Conservation (phyloP, 2,329 filamentous ascomycete genomes). For the Penicillium sp. region DNA sequence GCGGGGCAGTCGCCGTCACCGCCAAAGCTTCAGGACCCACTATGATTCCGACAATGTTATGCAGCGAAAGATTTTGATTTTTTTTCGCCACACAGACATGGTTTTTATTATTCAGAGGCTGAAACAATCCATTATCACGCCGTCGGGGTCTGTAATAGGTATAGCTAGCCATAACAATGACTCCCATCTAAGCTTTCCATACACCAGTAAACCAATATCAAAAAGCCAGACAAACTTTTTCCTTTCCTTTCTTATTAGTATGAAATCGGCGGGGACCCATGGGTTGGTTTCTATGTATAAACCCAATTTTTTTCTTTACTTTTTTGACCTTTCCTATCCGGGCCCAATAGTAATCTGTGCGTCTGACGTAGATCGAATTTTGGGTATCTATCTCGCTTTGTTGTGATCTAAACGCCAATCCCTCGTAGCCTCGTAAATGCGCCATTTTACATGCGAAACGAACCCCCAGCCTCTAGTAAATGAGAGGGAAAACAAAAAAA, state of each 20-base stretch:
- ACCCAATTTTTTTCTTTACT: slow-evolving; percentile 1
- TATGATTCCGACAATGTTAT: slow-evolving; percentile 9
- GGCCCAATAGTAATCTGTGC: slow-evolving; percentile 7
- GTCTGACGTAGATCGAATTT: slow-evolving; percentile 14
- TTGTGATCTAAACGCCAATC: slow-evolving; percentile 2
- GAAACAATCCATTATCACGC: not conserved
- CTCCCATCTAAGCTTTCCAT: not conserved
- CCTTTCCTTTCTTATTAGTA: not conserved
- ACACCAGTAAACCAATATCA: not conserved
- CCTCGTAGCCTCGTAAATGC: slow-evolving; percentile 1
- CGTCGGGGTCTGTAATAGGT: slow-evolving; percentile 1
- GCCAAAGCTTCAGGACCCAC: slow-evolving; percentile 15
- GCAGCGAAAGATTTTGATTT: slow-evolving; percentile 6
- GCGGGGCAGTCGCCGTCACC: slow-evolving; percentile 16
- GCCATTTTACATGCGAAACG: slow-evolving; percentile 3
- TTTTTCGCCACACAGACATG: slow-evolving; percentile 8
- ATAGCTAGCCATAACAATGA: not conserved
- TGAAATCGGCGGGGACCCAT: not conserved
- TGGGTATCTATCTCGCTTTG: slow-evolving; percentile 8
- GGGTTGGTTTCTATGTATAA: not conserved
- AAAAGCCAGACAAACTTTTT: not conserved
- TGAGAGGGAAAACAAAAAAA: slow-evolving; percentile 7
- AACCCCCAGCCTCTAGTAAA: not conserved
- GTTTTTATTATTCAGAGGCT: not conserved
- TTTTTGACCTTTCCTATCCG: not conserved